Base-by-base conservation (phyloP, 2,329 filamentous ascomycete genomes). In the Fusarium nematophilum region DNA sequence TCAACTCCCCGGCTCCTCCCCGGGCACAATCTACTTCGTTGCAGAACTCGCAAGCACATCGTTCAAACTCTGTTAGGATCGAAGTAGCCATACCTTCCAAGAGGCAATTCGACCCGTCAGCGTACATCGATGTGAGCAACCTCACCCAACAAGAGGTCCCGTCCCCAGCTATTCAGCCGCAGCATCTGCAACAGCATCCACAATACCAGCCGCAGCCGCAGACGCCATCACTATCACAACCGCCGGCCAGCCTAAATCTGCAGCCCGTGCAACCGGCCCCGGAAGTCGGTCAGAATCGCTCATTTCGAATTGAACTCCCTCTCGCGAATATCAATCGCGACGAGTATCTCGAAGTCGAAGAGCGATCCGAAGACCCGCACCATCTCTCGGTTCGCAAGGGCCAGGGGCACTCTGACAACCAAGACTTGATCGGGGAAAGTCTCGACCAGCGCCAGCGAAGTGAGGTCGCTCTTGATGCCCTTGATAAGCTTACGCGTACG, bases 361-460 rank as follows among this genome's bases (percentile, higher is more conserved):
- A 83, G 56, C 72, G 76, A 2, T 75, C 79, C 1, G 79, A 84
- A 54, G 77, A 80, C 14, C 80, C 82, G 1, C 64, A 73, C 11
- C 76, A 81, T 52, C 64, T 86, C 17, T 85, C 84, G 5, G 69
- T 70, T 25, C 81, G 84, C 62, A 89, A 86, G 66, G 72, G 76
- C 30, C 78, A 81, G 18, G 77, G 79, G 17, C 73, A 77, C 15
- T 79, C 83, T 43, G 81, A 80, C 7, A 81, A 84, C 10, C 83
- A 85, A 50, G 85, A 84, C 43, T 74, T 85, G 3, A 78, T 89
- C 15, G 81, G 85, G 13, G 76, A 88, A 37, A 86, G 86, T 34
- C 79, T 92, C 3, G 92, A 96, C 69, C 91, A 97, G 73, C 89
- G 90, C 44, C 89, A 96, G 66, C 88, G 93, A 68, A 90, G 90